Percentiles rank a stretch among this genome's conserved stretches.
Evolutionary conservation across 768 basidiomycete genomes (phyloP).

Genomic region (Lactifluus echinatus): DNA sequence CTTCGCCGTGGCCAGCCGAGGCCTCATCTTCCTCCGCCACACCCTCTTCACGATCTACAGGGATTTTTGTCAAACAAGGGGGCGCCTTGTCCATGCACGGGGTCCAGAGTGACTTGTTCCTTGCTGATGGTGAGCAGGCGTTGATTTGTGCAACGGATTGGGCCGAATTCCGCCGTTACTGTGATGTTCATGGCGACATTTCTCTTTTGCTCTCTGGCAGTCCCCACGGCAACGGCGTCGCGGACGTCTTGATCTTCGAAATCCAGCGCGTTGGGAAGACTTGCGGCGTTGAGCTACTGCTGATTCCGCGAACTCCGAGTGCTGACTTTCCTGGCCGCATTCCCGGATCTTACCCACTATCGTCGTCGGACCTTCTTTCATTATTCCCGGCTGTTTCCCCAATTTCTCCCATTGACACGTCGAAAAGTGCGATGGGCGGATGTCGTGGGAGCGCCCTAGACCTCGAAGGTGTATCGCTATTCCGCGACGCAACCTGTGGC

Average conservation of each 20-base stretch:
- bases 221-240: background rate
- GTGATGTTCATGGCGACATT: background rate
- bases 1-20: background rate
- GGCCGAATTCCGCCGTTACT: constrained; percentile 2
- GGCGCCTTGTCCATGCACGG: background rate
- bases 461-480: constrained; percentile 2
- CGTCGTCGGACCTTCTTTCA: background rate
- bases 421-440: background rate
- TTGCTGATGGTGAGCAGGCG: constrained; percentile 1
- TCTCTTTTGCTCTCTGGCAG: constrained; percentile 5
- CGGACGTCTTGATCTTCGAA: constrained; percentile 8
- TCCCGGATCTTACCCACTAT: constrained; percentile 14
- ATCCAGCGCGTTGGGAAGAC: background rate
- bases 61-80: constrained; percentile 1
- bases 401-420: background rate
- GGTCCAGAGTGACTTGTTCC: background rate
- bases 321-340: constrained; percentile 1
- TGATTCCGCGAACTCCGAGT: background rate
- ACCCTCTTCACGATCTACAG: background rate
- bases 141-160: constrained; percentile 5
- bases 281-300: constrained; percentile 6
- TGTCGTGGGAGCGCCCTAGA: constrained; percentile 1
- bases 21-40: background rate
- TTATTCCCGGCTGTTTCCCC: background rate
- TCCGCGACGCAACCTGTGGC: background rate